Conservation (phyloP, 2,329 filamentous ascomycete species). For the Bipolaris gigantea region DNA sequence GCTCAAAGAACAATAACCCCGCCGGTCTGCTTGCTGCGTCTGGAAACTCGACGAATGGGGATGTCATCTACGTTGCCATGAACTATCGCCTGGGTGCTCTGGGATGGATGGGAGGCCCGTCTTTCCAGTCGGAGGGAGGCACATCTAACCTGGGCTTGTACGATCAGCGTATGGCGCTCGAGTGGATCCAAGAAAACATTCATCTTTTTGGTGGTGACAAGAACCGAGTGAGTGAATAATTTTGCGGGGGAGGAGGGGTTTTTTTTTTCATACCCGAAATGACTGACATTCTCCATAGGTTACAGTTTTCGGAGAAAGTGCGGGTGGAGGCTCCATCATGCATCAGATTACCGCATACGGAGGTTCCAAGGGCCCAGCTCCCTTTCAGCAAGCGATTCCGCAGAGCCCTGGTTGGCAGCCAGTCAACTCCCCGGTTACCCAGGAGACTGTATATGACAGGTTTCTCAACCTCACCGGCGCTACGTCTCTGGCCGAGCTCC, state of each 20-base stretch:
- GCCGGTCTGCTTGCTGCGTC: constrained; percentile 49
- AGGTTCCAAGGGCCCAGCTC: constrained; percentile 42
- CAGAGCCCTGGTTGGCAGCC: constrained; percentile 48
- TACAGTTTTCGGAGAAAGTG: constrained; percentile 45
- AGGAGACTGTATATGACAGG: constrained; percentile 36
- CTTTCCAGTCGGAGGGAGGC: constrained; percentile 40
- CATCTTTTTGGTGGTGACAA: constrained; percentile 45
- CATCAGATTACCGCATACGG: constrained; percentile 48
- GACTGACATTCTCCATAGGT: constrained; percentile 4
- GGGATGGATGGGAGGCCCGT: constrained; percentile 41
- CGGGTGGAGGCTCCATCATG: constrained; percentile 45
- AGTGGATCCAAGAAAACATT: constrained; percentile 47
- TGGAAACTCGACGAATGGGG: constrained; percentile 44
- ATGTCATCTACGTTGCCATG: constrained; percentile 50
- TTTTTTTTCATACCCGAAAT: neutral
- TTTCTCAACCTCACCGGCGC: constrained; percentile 40
- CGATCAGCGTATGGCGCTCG: constrained; percentile 46
- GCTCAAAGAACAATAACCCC: constrained; percentile 44
- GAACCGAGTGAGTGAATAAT: constrained; percentile 28
- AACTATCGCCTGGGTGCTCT: constrained; percentile 52
- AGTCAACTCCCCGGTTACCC: constrained; percentile 25
- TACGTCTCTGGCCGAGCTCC: constrained; percentile 39
- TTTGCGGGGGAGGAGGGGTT: too few species aligned
- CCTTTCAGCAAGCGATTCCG: constrained; percentile 44
- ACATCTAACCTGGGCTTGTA: constrained; percentile 40